Percentiles rank a stretch among this genome's conserved stretches.
Conservation (phyloP, 257 asterid genomes). For the Solanum virginianum region DNA sequence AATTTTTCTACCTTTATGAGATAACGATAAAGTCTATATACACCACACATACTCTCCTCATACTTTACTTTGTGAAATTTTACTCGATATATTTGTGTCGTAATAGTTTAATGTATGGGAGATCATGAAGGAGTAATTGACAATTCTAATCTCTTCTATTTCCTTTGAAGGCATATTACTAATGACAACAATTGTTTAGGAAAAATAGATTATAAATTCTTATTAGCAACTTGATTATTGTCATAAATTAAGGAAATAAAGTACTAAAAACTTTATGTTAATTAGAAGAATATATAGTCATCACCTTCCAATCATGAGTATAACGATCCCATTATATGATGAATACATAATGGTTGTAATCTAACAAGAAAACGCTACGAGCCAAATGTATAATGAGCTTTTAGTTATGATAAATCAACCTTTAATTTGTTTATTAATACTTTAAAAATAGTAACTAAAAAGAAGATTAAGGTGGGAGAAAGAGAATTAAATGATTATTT, state of each 20-base stretch:
- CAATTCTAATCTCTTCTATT: neutral
- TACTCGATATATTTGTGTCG: too few species aligned
- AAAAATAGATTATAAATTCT: neutral
- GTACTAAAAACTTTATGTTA: constrained; percentile 9
- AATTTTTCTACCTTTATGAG: too few species aligned
- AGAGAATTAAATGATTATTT: constrained; percentile 7
- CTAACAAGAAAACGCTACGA: constrained; percentile 14
- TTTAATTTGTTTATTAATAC: neutral
- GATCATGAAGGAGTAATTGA: neutral
- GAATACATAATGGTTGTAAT: constrained; percentile 26
- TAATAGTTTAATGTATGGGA: neutral
- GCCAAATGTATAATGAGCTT: constrained; percentile 5
- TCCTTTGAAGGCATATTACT: constrained; percentile 4
- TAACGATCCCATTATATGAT: constrained; percentile 4
- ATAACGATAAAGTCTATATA: too few species aligned
- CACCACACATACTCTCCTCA: too few species aligned
- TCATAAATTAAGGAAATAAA: constrained; percentile 6
- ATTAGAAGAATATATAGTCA: constrained; percentile 14
- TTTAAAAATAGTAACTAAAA: neutral
- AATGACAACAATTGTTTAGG: neutral
- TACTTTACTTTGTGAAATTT: too few species aligned
- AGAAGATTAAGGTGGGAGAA: neutral
- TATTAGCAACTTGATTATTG: neutral
- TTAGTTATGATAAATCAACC: neutral
- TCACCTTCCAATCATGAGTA: constrained; percentile 36